phyloP scores from a whole-genome alignment of 2,329 filamentous ascomycete genomes.

The Colletotrichum sp. region DNA sequence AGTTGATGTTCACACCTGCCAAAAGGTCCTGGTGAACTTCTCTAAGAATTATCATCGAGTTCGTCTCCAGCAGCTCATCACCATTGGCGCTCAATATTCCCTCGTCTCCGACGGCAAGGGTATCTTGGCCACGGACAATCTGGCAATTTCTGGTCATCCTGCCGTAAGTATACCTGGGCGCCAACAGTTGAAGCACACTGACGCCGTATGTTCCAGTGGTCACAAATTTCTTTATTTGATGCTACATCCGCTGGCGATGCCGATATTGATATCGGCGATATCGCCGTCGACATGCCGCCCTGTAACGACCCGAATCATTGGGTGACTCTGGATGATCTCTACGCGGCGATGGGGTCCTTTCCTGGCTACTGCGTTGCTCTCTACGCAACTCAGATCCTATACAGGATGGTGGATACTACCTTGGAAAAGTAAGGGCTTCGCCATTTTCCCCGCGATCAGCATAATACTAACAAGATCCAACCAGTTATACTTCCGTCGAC shows the following conservation, averaged over 20 bases:
- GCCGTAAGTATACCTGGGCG: neutral
- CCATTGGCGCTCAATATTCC: slow-evolving; percentile 35
- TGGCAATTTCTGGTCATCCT: slow-evolving; percentile 24
- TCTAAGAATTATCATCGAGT: slow-evolving; percentile 26
- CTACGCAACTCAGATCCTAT: neutral
- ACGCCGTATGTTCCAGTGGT: neutral
- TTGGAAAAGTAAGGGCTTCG: neutral
- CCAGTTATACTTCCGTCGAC: neutral
- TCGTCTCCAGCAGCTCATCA: slow-evolving; percentile 30
- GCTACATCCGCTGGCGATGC: neutral
- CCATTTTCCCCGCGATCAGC: neutral
- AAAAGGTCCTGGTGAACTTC: slow-evolving; percentile 26
- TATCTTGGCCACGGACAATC: slow-evolving; percentile 31
- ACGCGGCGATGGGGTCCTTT: neutral
- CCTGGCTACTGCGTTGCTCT: neutral
- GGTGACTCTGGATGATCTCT: neutral
- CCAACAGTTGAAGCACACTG: neutral
- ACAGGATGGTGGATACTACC: neutral
- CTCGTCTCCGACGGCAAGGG: slow-evolving; percentile 27
- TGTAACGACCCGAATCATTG: neutral
- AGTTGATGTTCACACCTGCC: slow-evolving; percentile 20
- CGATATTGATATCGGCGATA: neutral
- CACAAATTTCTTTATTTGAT: neutral
- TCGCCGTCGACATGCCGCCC: neutral
- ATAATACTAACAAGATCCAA: neutral